Evolutionary conservation across 73 alveolate genomes (phyloP), one percentile per base, ranked within the genome.

Genomic region (Tetrahymena malaccensis): DNA sequence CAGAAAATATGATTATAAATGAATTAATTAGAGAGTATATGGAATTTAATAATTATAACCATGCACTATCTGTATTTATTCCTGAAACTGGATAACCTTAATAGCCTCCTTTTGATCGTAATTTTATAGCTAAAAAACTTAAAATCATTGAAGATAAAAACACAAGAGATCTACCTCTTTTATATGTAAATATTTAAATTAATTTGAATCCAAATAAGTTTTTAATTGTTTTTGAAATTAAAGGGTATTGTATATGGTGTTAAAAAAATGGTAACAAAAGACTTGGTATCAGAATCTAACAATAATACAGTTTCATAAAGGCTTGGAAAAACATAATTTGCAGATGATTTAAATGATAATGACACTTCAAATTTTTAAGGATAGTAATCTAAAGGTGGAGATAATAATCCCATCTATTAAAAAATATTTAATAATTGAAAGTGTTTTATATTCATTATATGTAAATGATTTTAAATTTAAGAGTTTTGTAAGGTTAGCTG

Each of bases 11-110:
- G 97, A 96, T 99, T 13, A 99, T 99, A 34, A 99, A 99, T 98
- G 99, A 98, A 84, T 96, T 99, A 98, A 99, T 99, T 93, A 97
- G 99, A 96, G 99, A 99, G 95, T 99, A 99, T 97, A 93, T 99
- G 84, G 98, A 97, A 94, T 98, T 98, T 93, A 99, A 99, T 96
- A 97, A 96, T 94, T 99, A 98, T 96, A 94, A 96, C 85, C 98
- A 98, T 93, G 94, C 99, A 4, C 93, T 96, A 25, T 96, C 98
- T 43, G 99, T 99, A 34, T 96, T 99, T 83, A 94, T 97, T 44
- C 95, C 99, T 43, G 99, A 99, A 96, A 95, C 98, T 19, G 99
- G 99, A 25, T 98, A 98, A 96, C 99, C 99, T 11, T 97, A 97
- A n/a, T 98, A 99, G 95, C 98, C 98, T 34, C 98, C 98, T 35